These are phyloP conservation scores for Cordyceps fumosorosea DNA, from an alignment of 2,329 filamentous ascomycete genomes.

Conservation along the genomic window DNA sequence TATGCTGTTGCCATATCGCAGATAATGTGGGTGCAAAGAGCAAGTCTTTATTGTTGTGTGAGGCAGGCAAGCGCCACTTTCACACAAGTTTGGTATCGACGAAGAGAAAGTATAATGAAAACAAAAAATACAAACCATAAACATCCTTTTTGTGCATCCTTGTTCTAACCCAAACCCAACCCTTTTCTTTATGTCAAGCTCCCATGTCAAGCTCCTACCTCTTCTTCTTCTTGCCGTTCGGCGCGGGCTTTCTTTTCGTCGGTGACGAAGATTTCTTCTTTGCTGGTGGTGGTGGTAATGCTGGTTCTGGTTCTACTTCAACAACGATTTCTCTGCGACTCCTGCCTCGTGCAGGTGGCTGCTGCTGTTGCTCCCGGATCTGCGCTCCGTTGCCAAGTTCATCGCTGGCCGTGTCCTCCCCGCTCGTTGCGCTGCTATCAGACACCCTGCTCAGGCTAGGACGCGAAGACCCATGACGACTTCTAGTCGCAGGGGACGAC, in stretches of 20 bases:
- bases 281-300: conserved; percentile 22
- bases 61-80: not conserved
- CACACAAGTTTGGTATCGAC: not conserved
- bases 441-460: conserved; percentile 26
- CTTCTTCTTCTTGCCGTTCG: conserved; percentile 26
- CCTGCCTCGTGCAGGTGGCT: conserved; percentile 19
- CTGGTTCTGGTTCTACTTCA: conserved; percentile 28
- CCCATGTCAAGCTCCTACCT: conserved; percentile 15
- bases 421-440: conserved; percentile 28
- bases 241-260: conserved; percentile 33
- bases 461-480: conserved; percentile 24
- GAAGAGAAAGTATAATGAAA: not conserved
- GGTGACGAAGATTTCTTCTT: conserved; percentile 38
- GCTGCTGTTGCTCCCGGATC: conserved; percentile 17
- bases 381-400: conserved; percentile 30
- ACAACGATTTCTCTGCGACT: conserved; percentile 33
- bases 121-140: not conserved
- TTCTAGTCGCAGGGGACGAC: conserved; percentile 25
- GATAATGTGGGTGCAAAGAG: not conserved
- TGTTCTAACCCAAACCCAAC: not conserved
- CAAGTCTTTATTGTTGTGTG: not conserved
- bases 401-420: conserved; percentile 30
- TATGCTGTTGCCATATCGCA: too few species aligned
- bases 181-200: conserved; percentile 16
- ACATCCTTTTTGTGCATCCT: not conserved